Evolutionary conservation across 805 yeast species (phyloP), one percentile per base, ranked within the genome.

Genomic region (Pichia pseudocactophila): DNA sequence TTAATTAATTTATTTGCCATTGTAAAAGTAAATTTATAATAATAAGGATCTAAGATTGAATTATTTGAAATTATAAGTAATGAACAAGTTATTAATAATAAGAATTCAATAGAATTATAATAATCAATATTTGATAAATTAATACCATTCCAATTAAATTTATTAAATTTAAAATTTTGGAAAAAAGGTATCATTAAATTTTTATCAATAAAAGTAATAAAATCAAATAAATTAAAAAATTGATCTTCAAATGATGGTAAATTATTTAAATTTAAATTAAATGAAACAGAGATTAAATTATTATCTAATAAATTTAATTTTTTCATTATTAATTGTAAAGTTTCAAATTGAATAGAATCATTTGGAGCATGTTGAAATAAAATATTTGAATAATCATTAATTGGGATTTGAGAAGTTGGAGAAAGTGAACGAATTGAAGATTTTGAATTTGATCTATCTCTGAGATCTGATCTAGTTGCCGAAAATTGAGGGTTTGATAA

Each of bases 11-110:
- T 76, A 32, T 65, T 55, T 10, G 71, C 69, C 47, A 73, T 76
- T 50, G 71, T 73, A 39, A 70, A 69, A 0, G 78, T 70, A 50
- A 71, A 72, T 22, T 74, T 61, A 10, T 74, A 75, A 74, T 52
- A 22, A 73, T 13, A 3, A 4, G 38, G 13, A 13, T 40, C 33
- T 73, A 48, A 39, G 70, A 61, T 44, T 62, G 25, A 22, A 63
- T 2, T 73, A 61, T 65, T 17, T 63, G 66, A 7, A 63, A 43
- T 47, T 36, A 61, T 57, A 1, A 63, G 54, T 33, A 73, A 59
- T 4, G 80, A 80, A 34, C 73, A 70, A 5, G 78, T 75, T 58
- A 73, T 62, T 2, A 73, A 66, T 73, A 76, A 69, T 52, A 66
- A 69, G 10, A 74, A 48, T 55, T 75, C 73, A 47, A 73, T 74